These are phyloP conservation scores for Leucosporidium creatinivorum DNA, from an alignment of 768 basidiomycete species.

Conservation along the genomic window DNA sequence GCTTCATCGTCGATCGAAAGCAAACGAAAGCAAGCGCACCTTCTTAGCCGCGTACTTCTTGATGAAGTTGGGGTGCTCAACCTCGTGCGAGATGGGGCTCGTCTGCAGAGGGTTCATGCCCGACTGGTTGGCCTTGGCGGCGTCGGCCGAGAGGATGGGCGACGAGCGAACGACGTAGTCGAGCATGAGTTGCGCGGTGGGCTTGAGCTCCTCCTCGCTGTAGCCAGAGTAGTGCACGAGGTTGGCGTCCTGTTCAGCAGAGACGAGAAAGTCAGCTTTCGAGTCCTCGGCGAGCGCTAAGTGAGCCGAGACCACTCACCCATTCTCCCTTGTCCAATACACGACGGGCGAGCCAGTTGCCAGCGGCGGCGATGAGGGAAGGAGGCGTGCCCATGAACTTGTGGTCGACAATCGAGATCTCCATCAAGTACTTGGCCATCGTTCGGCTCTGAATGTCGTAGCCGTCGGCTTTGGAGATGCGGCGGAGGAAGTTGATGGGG, in stretches of 20 bases:
- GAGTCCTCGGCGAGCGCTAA: background rate
- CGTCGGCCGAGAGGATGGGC: slow-evolving; percentile 11
- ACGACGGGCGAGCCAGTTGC: slow-evolving; percentile 76
- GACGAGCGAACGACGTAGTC: slow-evolving; percentile 61
- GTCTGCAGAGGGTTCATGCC: slow-evolving; percentile 28
- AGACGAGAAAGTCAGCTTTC: slow-evolving; percentile 26
- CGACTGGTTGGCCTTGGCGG: background rate
- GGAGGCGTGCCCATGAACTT: slow-evolving; percentile 66
- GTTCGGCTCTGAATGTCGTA: slow-evolving; percentile 80
- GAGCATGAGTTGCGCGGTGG: slow-evolving; percentile 76
- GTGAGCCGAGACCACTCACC: slow-evolving; percentile 51
- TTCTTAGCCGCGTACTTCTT: slow-evolving; percentile 81
- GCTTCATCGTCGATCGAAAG: too few relatives aligned
- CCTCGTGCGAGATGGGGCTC: slow-evolving; percentile 30
- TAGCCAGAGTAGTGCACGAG: slow-evolving; percentile 82
- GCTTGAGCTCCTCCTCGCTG: slow-evolving; percentile 67
- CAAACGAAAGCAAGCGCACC: slow-evolving; percentile 3
- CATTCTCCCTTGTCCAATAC: slow-evolving; percentile 73
- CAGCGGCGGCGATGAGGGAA: slow-evolving; percentile 71
- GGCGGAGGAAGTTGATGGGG: slow-evolving; percentile 77
- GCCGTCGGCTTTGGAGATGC: slow-evolving; percentile 87
- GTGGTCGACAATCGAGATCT: slow-evolving; percentile 75
- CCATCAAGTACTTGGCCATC: slow-evolving; percentile 82
- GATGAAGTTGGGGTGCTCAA: slow-evolving; percentile 68
- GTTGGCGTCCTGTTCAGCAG: slow-evolving; percentile 58